These are phyloP conservation scores for Eutypella sp. DNA, from an alignment of 2,329 filamentous ascomycete genomes.

Conservation along the genomic window DNA sequence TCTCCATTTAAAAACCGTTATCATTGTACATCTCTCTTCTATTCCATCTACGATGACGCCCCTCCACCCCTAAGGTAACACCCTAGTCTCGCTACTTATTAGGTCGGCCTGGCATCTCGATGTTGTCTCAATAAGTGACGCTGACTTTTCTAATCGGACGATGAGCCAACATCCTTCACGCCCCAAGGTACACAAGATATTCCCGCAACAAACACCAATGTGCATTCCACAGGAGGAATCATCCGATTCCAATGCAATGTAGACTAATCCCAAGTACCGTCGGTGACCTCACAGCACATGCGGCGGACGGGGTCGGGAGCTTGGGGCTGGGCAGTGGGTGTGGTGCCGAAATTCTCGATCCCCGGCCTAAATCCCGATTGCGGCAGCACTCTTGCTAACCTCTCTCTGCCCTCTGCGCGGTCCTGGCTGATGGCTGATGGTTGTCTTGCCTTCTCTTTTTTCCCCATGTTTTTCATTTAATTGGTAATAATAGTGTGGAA, in stretches of 20 bases:
- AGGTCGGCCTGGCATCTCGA: not conserved
- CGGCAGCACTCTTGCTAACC: too few species aligned
- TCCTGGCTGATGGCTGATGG: too few species aligned
- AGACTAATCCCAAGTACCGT: not conserved
- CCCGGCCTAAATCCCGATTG: constrained; percentile 25
- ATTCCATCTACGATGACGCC: too few species aligned
- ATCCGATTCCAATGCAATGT: not conserved
- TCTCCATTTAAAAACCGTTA: too few species aligned
- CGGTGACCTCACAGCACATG: not conserved
- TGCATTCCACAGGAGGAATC: not conserved
- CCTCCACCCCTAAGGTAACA: too few species aligned
- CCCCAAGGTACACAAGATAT: not conserved
- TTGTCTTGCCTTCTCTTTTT: constrained; percentile 4
- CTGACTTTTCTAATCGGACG: not conserved
- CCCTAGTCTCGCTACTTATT: too few species aligned
- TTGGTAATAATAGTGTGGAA: too few species aligned
- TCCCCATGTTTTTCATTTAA: constrained; percentile 9
- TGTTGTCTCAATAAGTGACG: not conserved
- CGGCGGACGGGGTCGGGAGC: not conserved
- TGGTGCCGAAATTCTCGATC: constrained; percentile 24
- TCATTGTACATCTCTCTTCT: too few species aligned
- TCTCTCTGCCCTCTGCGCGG: too few species aligned
- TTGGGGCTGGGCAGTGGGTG: too few species aligned
- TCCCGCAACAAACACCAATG: not conserved
- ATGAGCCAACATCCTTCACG: too few species aligned